Evolutionary conservation across 331 rosid genomes (phyloP), one percentile per base, ranked within the genome.

Genomic region (Ulmus americana): DNA sequence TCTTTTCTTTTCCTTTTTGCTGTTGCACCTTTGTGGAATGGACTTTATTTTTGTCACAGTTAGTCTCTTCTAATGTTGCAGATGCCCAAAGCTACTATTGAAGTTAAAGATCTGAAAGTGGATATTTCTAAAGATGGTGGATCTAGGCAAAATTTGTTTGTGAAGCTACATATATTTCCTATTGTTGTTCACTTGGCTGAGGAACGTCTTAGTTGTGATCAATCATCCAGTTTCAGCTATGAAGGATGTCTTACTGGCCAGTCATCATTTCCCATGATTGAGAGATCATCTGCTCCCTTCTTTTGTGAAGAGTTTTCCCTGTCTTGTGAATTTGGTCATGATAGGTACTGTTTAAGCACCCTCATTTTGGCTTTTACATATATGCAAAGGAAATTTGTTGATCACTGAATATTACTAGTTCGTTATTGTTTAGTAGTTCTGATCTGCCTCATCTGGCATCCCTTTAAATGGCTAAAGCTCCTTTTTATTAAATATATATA

Each of bases 291-390:
- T 52, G 90, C 87, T 52, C 84, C 85, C 70, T 77, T 90, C 65
- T 43, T 77, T 65, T 94, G 99, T 67, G 96, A 87, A 84, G 85
- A 74, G 53, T 81, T 94, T 62, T 81, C 90, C 7, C 67, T 94
- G 76, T 77, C 81, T 15, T 82, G 92, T 78, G 96, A 90, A 85
- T 85, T 94, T 79, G 99, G 90, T 76, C 92, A 82, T 72, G 87
- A 90, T 76, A 94, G 99, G 99, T 94, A 87, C 55, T 67, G 74
- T 76, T 20, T 50, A 64, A 22, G 4, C 45, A 28, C 49, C 15
- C 46, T 68, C 14, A 55, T 18, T 15, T 4, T 39, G 18, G 73
- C 18, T 44, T 61, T 14, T 57, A 15, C 42, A 47, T 67, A 35
- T 57, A 45, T 9, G 60, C 58, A 64, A 63, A 60, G 47, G 10